Percentiles rank a stretch among this genome's conserved stretches.
These are phyloP conservation scores for Sordariomycetes sp. DNA, from an alignment of 2,329 filamentous ascomycete species.

Conservation along the genomic window DNA sequence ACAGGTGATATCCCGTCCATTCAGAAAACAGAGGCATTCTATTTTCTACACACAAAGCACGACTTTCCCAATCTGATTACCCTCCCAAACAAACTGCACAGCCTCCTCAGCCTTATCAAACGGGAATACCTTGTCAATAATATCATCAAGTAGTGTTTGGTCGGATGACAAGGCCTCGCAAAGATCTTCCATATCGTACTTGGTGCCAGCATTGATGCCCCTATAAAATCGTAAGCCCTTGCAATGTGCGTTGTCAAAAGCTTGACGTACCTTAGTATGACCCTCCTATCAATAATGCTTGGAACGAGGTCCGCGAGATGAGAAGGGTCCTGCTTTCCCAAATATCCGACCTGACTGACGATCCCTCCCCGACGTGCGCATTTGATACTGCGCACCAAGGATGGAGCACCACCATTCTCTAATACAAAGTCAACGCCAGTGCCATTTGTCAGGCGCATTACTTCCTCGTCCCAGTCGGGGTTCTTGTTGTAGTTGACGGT, in stretches of 20 bases:
- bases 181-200: constrained; percentile 23
- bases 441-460: constrained; percentile 16
- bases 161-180: constrained; percentile 18
- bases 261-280: constrained; percentile 8
- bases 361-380: constrained; percentile 25
- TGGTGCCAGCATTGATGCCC: constrained; percentile 25
- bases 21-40: too few species aligned
- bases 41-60: neutral
- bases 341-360: constrained; percentile 26
- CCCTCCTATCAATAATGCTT: constrained; percentile 18
- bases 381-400: constrained; percentile 22
- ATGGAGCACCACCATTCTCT: constrained; percentile 22
- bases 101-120: constrained; percentile 16
- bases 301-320: constrained; percentile 19
- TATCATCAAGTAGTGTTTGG: constrained; percentile 20
- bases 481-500: constrained; percentile 9
- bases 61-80: neutral
- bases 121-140: constrained; percentile 20
- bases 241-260: neutral
- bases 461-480: constrained; percentile 18
- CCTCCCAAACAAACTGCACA: neutral
- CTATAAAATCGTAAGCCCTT: constrained; percentile 4
- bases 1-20: too few species aligned
- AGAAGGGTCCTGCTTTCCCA: constrained; percentile 15
- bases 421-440: constrained; percentile 20